phyloP scores from a whole-genome alignment of 2,329 filamentous ascomycete species.

The Fulvia fulva region DNA sequence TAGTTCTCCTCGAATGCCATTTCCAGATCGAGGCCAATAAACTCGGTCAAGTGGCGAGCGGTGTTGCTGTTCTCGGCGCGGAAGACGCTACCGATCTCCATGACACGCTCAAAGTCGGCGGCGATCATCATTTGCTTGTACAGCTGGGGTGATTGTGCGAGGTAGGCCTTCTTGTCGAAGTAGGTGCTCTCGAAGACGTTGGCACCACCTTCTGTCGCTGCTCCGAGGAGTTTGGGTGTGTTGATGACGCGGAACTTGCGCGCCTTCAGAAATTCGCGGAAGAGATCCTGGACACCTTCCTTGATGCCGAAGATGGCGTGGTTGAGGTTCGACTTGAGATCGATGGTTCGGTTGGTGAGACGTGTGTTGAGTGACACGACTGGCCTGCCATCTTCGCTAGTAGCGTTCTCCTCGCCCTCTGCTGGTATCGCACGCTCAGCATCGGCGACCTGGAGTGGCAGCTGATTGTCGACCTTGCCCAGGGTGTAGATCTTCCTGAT shows the following conservation, averaged over 20 bases:
- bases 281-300: slow-evolving; percentile 63
- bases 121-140: slow-evolving; percentile 87
- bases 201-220: slow-evolving; percentile 86
- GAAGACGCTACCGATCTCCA: slow-evolving; percentile 76
- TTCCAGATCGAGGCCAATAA: slow-evolving; percentile 83
- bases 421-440: slow-evolving; percentile 48
- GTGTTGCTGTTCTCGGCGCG: slow-evolving; percentile 84
- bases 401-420: slow-evolving; percentile 46
- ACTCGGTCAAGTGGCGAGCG: slow-evolving; percentile 80
- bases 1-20: slow-evolving; percentile 83
- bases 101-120: slow-evolving; percentile 71
- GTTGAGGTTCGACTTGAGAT: slow-evolving; percentile 86
- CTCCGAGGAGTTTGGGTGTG: slow-evolving; percentile 82
- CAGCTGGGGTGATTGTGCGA: slow-evolving; percentile 78
- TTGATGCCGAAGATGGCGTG: slow-evolving; percentile 77
- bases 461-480: slow-evolving; percentile 56
- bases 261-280: slow-evolving; percentile 72
- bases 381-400: slow-evolving; percentile 52
- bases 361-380: slow-evolving; percentile 78
- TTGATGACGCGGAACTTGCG: slow-evolving; percentile 79
- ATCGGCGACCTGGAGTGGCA: slow-evolving; percentile 58
- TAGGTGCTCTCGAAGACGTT: slow-evolving; percentile 90
- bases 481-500: slow-evolving; percentile 80
- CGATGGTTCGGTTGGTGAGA: slow-evolving; percentile 87
- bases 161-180: slow-evolving; percentile 76